Conservation (phyloP, 2,329 filamentous ascomycete genomes). For the Hypoxylon sp. region DNA sequence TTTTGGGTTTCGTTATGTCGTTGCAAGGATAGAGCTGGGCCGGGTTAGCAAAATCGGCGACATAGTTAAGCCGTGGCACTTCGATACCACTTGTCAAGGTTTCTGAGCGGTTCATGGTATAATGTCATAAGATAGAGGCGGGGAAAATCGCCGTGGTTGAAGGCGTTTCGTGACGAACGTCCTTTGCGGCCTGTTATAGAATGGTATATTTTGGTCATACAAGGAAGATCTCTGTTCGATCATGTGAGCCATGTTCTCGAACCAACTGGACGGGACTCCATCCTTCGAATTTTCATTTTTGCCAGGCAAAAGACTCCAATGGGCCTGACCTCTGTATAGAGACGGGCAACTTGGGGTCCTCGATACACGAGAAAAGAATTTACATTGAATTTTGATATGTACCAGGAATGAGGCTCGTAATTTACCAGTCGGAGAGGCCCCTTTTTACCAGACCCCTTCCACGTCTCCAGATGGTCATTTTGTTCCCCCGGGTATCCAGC, state of each 20-base stretch:
- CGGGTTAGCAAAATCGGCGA: not conserved
- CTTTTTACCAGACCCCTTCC: not conserved
- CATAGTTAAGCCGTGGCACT: not conserved
- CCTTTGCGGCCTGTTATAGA: constrained; percentile 13
- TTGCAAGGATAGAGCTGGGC: not conserved
- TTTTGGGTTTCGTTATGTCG: not conserved
- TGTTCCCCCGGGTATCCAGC: constrained; percentile 24
- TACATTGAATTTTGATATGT: constrained; percentile 14
- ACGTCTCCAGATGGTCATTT: constrained; percentile 9
- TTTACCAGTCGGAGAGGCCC: not conserved
- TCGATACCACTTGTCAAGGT: constrained; percentile 7
- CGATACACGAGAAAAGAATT: constrained; percentile 6
- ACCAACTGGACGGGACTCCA: constrained; percentile 11
- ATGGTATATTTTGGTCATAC: constrained; percentile 1
- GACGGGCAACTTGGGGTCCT: not conserved
- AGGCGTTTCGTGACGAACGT: constrained; percentile 24
- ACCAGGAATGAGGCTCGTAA: constrained; percentile 9
- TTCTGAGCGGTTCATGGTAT: constrained; percentile 15
- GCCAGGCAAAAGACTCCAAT: not conserved
- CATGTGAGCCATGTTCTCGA: constrained; percentile 11
- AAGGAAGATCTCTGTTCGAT: constrained; percentile 9
- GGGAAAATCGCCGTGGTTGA: constrained; percentile 16
- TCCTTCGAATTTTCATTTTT: constrained; percentile 3
- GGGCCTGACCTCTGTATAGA: constrained; percentile 5
- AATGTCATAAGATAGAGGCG: constrained; percentile 6